Evolutionary conservation across 2,329 filamentous ascomycete species (phyloP), one percentile per base, ranked within the genome.

Genomic region (Aspergillus flavus): DNA sequence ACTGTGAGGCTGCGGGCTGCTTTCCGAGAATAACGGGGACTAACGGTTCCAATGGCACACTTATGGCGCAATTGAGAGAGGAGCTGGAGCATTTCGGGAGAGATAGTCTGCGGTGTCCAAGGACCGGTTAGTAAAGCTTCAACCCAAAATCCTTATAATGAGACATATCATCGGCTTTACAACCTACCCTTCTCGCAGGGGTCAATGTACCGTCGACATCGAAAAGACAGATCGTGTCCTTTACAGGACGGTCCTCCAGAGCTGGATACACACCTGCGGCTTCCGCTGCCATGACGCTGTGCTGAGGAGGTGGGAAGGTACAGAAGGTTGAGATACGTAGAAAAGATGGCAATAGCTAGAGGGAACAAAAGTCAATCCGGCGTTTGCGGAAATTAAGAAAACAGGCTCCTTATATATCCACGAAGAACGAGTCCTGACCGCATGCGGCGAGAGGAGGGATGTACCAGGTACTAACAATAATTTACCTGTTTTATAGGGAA

Each of bases 151-250:
- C 50, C 6, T 21, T 36, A 5, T 54, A 19, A 34, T 55, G 56
- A 23, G n/a, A 26, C 23, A 28, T 9, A 50, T 50, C 6, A 50
- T 19, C 16, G 4, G 3, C 3, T 19, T 30, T 30, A 2, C 46
- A 19, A 59, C 66, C 59, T 59, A 96, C 92, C 72, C 86, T 85
- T 69, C 95, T 89, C 53, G 95, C 89, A 48, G 89, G 91, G 19
- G 93, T 95, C 71, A 99, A 87, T 34, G 95, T 97, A 75, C 88
- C 92, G 78, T 99, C 95, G 64, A 99, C 95, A 81, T 99, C 95
- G 81, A 99, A 99, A 68, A 99, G 90, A 75, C 88, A 89, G 80
- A 99, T 91, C 68, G 94, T 98, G 85, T 95, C 93, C 83, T 94
- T 92, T 79, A 97, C 82, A 50, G 92, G 92, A 70, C 95, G 92